A percentile compares a stretch with the other conserved stretches of the same genome.
Evolutionary conservation across 768 basidiomycete genomes (phyloP).

Genomic region (Podaxis sp.): DNA sequence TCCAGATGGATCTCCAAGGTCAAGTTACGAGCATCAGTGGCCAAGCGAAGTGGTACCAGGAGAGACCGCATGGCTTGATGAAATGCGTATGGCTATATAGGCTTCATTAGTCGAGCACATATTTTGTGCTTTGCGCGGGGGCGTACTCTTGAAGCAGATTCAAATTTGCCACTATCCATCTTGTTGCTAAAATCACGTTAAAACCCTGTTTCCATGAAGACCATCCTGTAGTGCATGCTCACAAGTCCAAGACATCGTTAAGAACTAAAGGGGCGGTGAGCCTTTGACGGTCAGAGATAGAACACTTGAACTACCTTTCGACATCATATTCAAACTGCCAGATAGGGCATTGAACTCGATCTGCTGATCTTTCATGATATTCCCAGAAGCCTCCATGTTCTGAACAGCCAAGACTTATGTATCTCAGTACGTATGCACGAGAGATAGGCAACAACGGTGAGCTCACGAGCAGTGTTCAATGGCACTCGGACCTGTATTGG

Average conservation of each 20-base stretch:
- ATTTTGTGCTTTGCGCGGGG: neutral
- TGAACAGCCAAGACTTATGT: constrained; percentile 75
- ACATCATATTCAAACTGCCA: constrained; percentile 86
- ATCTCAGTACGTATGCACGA: neutral
- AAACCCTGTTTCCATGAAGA: neutral
- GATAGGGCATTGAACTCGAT: constrained; percentile 87
- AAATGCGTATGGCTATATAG: constrained; percentile 63
- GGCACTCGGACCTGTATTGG: constrained; percentile 74
- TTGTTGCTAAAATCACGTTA: constrained; percentile 53
- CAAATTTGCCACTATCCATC: constrained; percentile 86
- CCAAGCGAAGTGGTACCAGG: constrained; percentile 65
- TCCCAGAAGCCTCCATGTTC: constrained; percentile 83
- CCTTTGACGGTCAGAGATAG: constrained; percentile 8
- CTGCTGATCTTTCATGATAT: constrained; percentile 71
- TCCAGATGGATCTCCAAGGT: constrained; percentile 72
- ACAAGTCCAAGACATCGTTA: constrained; percentile 83
- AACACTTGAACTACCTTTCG: constrained; percentile 53
- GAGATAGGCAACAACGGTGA: neutral
- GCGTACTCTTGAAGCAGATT: constrained; percentile 55
- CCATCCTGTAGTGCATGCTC: constrained; percentile 26
- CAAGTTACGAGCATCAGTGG: constrained; percentile 65
- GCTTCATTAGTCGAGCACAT: constrained; percentile 8
- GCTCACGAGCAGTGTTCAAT: constrained; percentile 69
- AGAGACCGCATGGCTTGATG: constrained; percentile 77
- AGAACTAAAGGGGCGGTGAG: constrained; percentile 44